Evolutionary conservation across 352 stramenopile genomes (phyloP).

Genomic region (Phytophthora boehmeriae): DNA sequence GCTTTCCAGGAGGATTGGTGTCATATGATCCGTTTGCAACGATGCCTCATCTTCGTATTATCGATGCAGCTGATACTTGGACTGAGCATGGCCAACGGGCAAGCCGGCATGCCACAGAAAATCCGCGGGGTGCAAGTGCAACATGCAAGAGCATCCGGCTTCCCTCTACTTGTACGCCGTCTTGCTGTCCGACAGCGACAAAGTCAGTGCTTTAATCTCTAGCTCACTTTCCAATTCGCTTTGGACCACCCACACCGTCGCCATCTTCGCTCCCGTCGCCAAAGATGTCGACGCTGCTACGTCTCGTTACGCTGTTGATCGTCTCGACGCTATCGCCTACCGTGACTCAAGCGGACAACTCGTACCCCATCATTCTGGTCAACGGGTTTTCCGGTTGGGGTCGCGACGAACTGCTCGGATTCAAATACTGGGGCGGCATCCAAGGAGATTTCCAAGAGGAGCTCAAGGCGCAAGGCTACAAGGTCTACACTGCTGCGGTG

Average conservation of each 20-base stretch:
- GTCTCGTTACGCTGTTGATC: constrained; percentile 17
- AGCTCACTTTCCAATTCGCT: constrained; percentile 27
- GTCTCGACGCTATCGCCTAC: constrained; percentile 5
- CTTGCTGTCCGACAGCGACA: constrained; percentile 19
- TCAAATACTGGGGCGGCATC: constrained; percentile 56
- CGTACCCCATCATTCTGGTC: constrained; percentile 61
- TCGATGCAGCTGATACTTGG: constrained; percentile 21
- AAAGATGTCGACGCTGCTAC: constrained; percentile 23
- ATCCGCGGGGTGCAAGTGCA: too few species aligned
- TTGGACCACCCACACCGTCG: constrained; percentile 5
- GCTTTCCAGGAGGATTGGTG: constrained; percentile 35
- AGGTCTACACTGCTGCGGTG: constrained; percentile 56
- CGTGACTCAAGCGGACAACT: constrained; percentile 35
- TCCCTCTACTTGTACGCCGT: constrained; percentile 3
- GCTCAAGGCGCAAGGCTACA: constrained; percentile 45
- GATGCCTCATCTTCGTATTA: constrained; percentile 10
- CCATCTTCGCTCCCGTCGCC: constrained; percentile 2
- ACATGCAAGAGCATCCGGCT: too few species aligned
- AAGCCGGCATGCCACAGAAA: background rate
- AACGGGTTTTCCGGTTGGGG: constrained; percentile 59
- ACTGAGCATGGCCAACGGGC: constrained; percentile 13
- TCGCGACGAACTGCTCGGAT: constrained; percentile 46
- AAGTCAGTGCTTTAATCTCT: constrained; percentile 8
- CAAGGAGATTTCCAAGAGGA: constrained; percentile 52
- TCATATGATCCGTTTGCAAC: constrained; percentile 8